Conservation (phyloP, 1,284 basidiomycete genomes). For the Ceratobasidium sp. region DNA sequence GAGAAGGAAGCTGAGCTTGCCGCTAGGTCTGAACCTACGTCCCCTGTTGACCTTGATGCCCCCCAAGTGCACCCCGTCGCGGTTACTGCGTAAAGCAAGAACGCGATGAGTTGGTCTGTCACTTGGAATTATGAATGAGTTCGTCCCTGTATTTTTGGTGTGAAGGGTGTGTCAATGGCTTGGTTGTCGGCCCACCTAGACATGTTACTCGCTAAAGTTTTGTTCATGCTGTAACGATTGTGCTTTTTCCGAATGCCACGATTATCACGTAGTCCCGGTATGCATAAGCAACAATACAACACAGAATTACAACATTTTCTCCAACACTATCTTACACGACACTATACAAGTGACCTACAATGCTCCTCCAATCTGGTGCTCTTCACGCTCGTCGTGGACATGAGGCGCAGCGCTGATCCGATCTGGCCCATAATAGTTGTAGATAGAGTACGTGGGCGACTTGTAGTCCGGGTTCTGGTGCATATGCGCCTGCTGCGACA, state of each 20-base stretch:
- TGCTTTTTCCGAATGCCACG: constrained; percentile 31
- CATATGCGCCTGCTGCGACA: constrained; percentile 42
- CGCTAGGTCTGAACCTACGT: constrained; percentile 18
- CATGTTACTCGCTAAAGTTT: constrained; percentile 36
- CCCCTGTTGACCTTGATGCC: constrained; percentile 12
- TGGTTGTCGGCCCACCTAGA: constrained; percentile 24
- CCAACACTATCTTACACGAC: constrained; percentile 39
- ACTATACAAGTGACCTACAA: constrained; percentile 7
- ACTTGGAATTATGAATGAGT: constrained; percentile 15
- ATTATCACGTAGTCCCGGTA: neutral
- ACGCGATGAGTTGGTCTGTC: constrained; percentile 8
- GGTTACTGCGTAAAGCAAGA: constrained; percentile 19
- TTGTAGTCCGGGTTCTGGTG: constrained; percentile 40
- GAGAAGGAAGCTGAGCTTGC: constrained; percentile 64
- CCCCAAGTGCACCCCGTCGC: constrained; percentile 16
- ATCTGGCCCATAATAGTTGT: constrained; percentile 40
- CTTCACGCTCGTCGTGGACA: constrained; percentile 16
- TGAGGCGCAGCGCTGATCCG: constrained; percentile 25
- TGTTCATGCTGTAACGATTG: constrained; percentile 45
- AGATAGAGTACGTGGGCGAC: constrained; percentile 44
- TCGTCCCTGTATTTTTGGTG: constrained; percentile 38
- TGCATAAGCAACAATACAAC: neutral
- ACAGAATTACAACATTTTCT: constrained; percentile 32
- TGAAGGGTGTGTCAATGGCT: constrained; percentile 24
- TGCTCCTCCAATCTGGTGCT: constrained; percentile 36